Evolutionary conservation across 176 grass and related monocot species (phyloP), one percentile per base, ranked within the genome.

Genomic region (Lolium rigidum): DNA sequence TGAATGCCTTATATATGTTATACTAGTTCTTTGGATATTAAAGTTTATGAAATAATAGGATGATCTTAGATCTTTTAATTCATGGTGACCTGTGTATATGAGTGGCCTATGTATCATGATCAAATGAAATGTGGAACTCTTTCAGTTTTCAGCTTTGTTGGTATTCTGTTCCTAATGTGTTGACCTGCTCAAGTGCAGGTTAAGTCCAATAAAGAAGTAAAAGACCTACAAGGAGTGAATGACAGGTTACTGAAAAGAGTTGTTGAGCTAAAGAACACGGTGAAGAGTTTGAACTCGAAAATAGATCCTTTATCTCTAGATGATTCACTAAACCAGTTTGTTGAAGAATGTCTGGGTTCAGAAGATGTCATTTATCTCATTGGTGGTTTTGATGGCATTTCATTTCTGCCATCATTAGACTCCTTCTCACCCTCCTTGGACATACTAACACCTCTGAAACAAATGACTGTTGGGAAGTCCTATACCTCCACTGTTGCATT

Each of bases 361-460:
- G 91, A 95, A 79, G 86, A 93, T 39, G 86, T 95, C 68, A 93
- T 95, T 71, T 95, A 95, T 91, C 76, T 95, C 66, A 68, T 93
- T 21, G 91, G 94, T 72, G 94, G 94, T 82, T 91, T 86, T 61
- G 80, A 95, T 78, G 94, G 94, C 60, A 73, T 25, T 49, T 90
- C 89, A 83, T 86, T 77, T 85, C 74, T 96, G 44, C 56, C 91
- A 80, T 82, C 87, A 26, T 76, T 96, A 38, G 91, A 96, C 66
- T 93, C 89, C 0, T 96, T 93, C 86, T 93, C 91, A 49, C 94
- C 94, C 66, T 91, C 91, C 13, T 73, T 93, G 84, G 94, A 96
- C 72, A 56, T 93, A 69, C 70, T 95, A 82, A 93, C 91, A 58
- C 84, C 94, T 70, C 91, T 95, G 10, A 91, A 85, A 76, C 67